Conservation (phyloP, 2,329 filamentous ascomycete genomes). For the Fusarium napiforme region DNA sequence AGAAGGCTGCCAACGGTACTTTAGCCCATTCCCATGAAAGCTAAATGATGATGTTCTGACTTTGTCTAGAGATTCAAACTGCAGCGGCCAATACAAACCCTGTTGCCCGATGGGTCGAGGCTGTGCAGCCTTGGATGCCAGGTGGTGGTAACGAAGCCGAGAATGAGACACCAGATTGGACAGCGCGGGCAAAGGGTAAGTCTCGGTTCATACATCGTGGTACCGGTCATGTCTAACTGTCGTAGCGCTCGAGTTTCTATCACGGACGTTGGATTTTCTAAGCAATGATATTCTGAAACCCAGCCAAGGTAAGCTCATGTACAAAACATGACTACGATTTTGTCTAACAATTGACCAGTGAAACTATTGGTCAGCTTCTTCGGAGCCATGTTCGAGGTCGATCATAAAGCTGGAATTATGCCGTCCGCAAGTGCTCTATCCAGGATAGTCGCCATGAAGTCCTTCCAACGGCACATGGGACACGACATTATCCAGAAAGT, state of each 20-base stretch:
- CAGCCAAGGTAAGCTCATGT: slow-evolving; percentile 57
- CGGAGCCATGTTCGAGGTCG: slow-evolving; percentile 67
- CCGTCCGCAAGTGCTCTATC: slow-evolving; percentile 64
- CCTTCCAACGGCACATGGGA: slow-evolving; percentile 61
- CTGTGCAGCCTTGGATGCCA: slow-evolving; percentile 66
- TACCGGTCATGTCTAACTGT: not conserved
- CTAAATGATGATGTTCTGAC: slow-evolving; percentile 20
- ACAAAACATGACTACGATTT: not conserved
- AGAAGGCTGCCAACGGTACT: slow-evolving; percentile 58
- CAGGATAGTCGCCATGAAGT: slow-evolving; percentile 60
- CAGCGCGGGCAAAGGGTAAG: slow-evolving; percentile 63
- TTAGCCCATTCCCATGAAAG: not conserved
- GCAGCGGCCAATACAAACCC: slow-evolving; percentile 57
- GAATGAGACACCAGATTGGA: slow-evolving; percentile 61
- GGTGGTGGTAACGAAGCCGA: slow-evolving; percentile 52
- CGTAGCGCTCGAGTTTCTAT: slow-evolving; percentile 66
- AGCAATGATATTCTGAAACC: slow-evolving; percentile 58
- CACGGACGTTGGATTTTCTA: slow-evolving; percentile 62
- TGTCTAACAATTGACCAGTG: slow-evolving; percentile 46
- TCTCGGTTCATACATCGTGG: not conserved
- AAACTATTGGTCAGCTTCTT: slow-evolving; percentile 65
- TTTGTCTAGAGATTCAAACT: slow-evolving; percentile 56
- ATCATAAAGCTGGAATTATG: slow-evolving; percentile 68
- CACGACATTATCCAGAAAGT: slow-evolving; percentile 61
- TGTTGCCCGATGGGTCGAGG: slow-evolving; percentile 65